phyloP scores from a whole-genome alignment of 2,329 filamentous ascomycete species.

The Penicillium sp. region DNA sequence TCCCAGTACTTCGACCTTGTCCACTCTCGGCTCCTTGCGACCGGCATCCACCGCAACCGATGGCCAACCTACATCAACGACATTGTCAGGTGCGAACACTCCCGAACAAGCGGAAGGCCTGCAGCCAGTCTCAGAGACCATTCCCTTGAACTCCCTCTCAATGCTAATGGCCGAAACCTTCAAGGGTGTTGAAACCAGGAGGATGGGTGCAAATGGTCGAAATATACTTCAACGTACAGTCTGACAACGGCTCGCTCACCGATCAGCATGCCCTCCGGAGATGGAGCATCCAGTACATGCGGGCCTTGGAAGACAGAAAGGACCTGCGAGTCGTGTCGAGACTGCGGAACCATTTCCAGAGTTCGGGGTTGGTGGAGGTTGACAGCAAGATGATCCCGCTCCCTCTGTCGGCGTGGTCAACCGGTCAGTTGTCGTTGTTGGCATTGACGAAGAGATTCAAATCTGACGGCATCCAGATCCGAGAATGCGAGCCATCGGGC shows the following conservation, averaged over 20 bases:
- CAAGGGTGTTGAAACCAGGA: constrained; percentile 57
- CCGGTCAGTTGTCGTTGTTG: constrained; percentile 46
- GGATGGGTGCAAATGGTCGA: constrained; percentile 91
- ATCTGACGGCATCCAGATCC: constrained; percentile 35
- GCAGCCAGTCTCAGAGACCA: background rate
- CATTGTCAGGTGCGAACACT: constrained; percentile 52
- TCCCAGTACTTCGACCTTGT: constrained; percentile 74
- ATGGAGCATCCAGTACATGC: constrained; percentile 64
- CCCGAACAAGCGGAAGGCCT: background rate
- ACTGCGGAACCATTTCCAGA: constrained; percentile 55
- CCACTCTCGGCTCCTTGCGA: constrained; percentile 60
- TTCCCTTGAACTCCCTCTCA: background rate
- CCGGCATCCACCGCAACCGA: constrained; percentile 64
- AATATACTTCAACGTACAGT: constrained; percentile 79
- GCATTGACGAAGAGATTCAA: background rate
- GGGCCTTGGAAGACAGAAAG: constrained; percentile 59
- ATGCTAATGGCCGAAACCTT: constrained; percentile 10
- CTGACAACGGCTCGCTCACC: constrained; percentile 73
- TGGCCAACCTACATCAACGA: constrained; percentile 75
- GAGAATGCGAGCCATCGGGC: constrained; percentile 42
- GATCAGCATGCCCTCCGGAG: constrained; percentile 59
- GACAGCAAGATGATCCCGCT: constrained; percentile 62
- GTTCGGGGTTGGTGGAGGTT: constrained; percentile 64
- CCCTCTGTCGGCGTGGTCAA: constrained; percentile 66
- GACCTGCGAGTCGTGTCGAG: constrained; percentile 62